Evolutionary conservation across 345 rosid species (phyloP), one percentile per base, ranked within the genome.

Genomic region (Ceriops decandra): DNA sequence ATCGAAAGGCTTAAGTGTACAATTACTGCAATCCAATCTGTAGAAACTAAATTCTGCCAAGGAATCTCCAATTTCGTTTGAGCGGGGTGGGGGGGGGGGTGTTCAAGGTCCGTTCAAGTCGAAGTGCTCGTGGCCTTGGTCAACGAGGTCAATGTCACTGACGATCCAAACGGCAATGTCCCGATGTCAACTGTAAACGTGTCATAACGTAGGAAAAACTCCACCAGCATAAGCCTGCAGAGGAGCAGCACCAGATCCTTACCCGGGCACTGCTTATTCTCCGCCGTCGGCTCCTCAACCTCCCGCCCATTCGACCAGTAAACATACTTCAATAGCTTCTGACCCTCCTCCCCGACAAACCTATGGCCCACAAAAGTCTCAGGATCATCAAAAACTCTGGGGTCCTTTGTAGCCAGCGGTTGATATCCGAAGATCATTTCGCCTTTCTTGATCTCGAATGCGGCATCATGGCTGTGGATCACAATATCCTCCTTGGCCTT

Each of bases 291-390:
- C 64, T 64, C 72, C 8, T 63, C 80, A 22, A 71, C 74, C 73
- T 84, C 83, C 0, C 73, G 77, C 10, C 82, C 91, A 17, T 84
- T 86, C 0, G 88, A 84, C 91, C 88, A 86, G 4, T 77, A 79
- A 1, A 84, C 84, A 56, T 86, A 76, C 74, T 72, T 81, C 82
- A 82, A 42, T 20, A 83, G 59, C 70, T 62, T 77, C 75, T 71
- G 80, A 0, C 86, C 85, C 9, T 72, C 77, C 57, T 72, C 77
- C 57, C 83, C 84, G 0, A 81, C 71, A 60, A 85, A 85, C 68
- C 89, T 74, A 8, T 75, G 21, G 0, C 78, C 79, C 58, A 81
- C 84, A 10, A 82, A 85, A 38, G 76, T 79, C 60, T 73, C 82
- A 4, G 88, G 68, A 32, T 66, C 36, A 5, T 82, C 63, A 19